Evolutionary conservation across 257 asterid species (phyloP).

Genomic region (Henckelia pumila): DNA sequence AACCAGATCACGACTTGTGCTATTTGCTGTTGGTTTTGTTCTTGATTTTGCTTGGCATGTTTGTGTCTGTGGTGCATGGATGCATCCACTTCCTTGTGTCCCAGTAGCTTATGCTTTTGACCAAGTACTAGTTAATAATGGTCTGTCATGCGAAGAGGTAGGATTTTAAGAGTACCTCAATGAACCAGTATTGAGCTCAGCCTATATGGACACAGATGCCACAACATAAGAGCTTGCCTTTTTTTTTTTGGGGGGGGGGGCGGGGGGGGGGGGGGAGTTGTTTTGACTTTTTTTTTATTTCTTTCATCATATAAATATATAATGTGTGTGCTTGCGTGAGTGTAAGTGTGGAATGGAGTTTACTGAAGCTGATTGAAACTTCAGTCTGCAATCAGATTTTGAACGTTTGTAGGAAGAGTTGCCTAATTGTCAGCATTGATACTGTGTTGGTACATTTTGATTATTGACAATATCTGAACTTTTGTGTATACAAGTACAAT

Average conservation of each 20-base stretch:
- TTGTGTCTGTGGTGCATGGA: constrained; percentile 20
- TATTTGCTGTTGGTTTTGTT: background rate
- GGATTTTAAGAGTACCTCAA: background rate
- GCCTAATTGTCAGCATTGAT: background rate
- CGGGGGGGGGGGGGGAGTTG: too few species aligned
- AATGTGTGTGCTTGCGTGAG: background rate
- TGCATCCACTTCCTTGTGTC: background rate
- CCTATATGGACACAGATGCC: constrained; percentile 8
- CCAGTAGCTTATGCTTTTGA: constrained; percentile 1
- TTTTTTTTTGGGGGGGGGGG: background rate
- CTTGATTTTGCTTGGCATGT: background rate
- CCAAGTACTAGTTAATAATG: background rate
- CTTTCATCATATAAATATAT: too few species aligned
- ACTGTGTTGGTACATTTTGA: background rate
- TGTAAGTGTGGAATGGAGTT: background rate
- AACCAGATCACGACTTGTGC: constrained; percentile 21
- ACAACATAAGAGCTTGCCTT: background rate
- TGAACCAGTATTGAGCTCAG: background rate
- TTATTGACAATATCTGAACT: background rate
- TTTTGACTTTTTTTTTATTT: too few species aligned
- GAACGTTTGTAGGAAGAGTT: background rate
- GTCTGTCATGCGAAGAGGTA: background rate
- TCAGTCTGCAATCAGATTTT: background rate
- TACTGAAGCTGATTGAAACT: background rate
- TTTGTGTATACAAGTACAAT: too few species aligned